A percentile compares a stretch with the other conserved stretches of the same genome.
phyloP scores from a whole-genome alignment of 2,329 filamentous ascomycete genomes.

The Colletotrichum lentis region DNA sequence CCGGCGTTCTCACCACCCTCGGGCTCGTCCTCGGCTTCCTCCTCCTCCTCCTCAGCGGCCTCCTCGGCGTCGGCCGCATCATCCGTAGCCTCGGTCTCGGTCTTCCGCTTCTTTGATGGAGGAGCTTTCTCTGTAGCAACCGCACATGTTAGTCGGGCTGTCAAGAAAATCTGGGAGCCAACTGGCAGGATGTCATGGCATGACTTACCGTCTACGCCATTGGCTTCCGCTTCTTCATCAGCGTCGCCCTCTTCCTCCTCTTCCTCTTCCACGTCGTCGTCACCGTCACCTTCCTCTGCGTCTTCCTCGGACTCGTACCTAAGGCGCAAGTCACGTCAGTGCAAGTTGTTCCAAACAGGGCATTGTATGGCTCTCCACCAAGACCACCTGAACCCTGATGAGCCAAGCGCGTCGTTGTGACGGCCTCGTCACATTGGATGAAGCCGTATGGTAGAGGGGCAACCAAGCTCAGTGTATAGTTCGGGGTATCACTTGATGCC shows the following conservation, averaged over 20 bases:
- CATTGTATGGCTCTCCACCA: background rate
- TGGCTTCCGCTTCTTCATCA: slow-evolving; percentile 44
- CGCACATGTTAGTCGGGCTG: slow-evolving; percentile 8
- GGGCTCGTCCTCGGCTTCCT: slow-evolving; percentile 43
- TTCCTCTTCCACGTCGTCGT: slow-evolving; percentile 50
- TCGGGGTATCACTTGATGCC: background rate
- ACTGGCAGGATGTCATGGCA: too few species aligned
- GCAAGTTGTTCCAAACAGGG: too few species aligned
- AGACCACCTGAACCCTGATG: background rate
- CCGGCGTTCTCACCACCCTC: slow-evolving; percentile 47
- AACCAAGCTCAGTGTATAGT: background rate
- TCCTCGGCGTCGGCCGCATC: slow-evolving; percentile 44
- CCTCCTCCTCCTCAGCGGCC: slow-evolving; percentile 47
- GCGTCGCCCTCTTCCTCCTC: slow-evolving; percentile 47
- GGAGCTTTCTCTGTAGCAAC: slow-evolving; percentile 49
- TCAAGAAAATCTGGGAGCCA: background rate
- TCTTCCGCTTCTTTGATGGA: slow-evolving; percentile 63
- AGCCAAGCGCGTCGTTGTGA: slow-evolving; percentile 20
- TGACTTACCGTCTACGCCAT: slow-evolving; percentile 29
- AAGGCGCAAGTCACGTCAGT: slow-evolving; percentile 41
- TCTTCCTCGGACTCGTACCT: slow-evolving; percentile 53
- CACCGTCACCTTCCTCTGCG: slow-evolving; percentile 52
- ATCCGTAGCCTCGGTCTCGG: slow-evolving; percentile 45
- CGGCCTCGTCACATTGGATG: background rate
- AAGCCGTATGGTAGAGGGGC: background rate